These are phyloP conservation scores for Erythrophleum fordii DNA, from an alignment of 306 rosid species.

Conservation along the genomic window DNA sequence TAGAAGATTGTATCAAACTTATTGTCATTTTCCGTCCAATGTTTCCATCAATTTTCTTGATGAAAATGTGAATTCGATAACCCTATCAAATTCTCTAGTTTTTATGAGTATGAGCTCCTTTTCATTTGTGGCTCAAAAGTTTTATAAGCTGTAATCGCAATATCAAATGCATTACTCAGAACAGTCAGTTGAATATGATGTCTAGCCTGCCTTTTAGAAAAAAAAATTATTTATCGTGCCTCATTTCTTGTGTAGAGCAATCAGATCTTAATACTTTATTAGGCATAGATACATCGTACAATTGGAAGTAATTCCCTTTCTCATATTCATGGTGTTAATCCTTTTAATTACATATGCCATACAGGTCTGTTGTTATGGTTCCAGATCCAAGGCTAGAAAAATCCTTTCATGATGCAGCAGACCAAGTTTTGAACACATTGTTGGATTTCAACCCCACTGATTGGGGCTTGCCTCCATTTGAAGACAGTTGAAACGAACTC, in stretches of 20 bases:
- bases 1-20: not conserved
- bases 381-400: conserved; percentile 91
- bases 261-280: conserved; percentile 5
- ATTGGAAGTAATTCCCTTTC: not conserved
- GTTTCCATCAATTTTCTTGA: not conserved
- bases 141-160: no score
- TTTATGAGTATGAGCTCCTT: no score
- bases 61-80: not conserved
- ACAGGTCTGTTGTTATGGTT: conserved; percentile 86
- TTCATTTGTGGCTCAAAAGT: no score
- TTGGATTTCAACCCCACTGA: conserved; percentile 82
- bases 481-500: conserved; percentile 51
- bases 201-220: not conserved
- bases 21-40: not conserved
- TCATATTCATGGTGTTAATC: conserved; percentile 13
- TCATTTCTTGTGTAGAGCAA: conserved; percentile 17
- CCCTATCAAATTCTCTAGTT: not conserved
- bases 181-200: conserved; percentile 17
- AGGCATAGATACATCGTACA: not conserved
- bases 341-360: conserved; percentile 14
- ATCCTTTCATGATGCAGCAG: conserved; percentile 65
- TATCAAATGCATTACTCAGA: no score
- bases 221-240: not conserved
- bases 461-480: conserved; percentile 91
- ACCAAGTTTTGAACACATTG: conserved; percentile 76